Conservation (phyloP, 805 yeast species). For the Sugiyamaella chiloensis region DNA sequence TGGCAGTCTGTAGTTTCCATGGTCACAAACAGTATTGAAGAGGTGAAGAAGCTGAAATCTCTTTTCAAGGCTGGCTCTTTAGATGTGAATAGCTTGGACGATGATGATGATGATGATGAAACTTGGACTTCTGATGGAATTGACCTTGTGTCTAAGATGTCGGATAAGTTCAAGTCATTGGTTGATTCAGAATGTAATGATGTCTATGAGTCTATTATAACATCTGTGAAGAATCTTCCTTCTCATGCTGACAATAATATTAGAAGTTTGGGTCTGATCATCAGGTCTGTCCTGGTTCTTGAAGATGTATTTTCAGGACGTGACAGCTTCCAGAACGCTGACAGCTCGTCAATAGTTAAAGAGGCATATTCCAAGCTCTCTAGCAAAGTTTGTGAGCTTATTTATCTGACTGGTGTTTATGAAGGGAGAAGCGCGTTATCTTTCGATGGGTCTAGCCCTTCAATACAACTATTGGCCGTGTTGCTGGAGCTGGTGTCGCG, state of each 20-base stretch:
- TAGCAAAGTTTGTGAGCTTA: background rate
- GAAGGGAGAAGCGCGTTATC: background rate
- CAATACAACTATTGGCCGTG: background rate
- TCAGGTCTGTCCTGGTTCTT: slow-evolving; percentile 4
- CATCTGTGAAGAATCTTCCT: background rate
- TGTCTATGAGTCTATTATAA: background rate
- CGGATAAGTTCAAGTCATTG: background rate
- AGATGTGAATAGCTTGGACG: slow-evolving; percentile 9
- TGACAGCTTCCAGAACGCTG: background rate
- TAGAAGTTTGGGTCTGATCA: slow-evolving; percentile 4
- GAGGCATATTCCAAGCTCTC: background rate
- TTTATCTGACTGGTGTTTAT: background rate
- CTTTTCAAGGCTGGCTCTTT: background rate
- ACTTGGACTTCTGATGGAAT: slow-evolving; percentile 12
- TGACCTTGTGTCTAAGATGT: background rate
- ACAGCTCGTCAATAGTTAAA: background rate
- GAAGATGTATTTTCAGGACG: slow-evolving; percentile 1
- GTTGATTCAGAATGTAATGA: background rate
- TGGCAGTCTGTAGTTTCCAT: background rate
- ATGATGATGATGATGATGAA: slow-evolving; percentile 16
- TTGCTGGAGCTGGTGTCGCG: background rate
- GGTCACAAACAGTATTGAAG: slow-evolving; percentile 3
- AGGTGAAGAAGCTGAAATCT: slow-evolving; percentile 7
- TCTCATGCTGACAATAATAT: background rate
- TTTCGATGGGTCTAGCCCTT: background rate